Percentiles rank a stretch among this genome's conserved stretches.
Conservation (phyloP, 192 early-diverging fungal species). For the Globomyces pollinis-pini region DNA sequence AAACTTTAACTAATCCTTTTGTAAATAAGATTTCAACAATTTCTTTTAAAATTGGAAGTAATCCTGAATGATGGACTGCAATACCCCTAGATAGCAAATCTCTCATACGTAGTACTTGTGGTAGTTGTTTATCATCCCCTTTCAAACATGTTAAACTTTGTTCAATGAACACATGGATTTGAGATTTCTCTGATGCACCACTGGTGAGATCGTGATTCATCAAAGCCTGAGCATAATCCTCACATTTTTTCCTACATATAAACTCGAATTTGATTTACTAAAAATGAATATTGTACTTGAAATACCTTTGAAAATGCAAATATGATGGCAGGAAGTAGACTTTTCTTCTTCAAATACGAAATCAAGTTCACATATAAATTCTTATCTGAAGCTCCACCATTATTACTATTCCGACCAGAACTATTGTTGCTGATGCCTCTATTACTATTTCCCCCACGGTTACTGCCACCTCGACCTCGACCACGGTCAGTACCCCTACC, state of each 20-base stretch:
- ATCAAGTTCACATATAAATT: constrained; percentile 80
- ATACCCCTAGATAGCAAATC: constrained; percentile 85
- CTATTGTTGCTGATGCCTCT: not conserved
- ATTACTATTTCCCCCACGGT: not conserved
- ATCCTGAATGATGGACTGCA: constrained; percentile 93
- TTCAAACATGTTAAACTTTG: constrained; percentile 71
- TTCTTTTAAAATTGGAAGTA: constrained; percentile 97
- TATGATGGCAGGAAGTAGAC: constrained; percentile 78
- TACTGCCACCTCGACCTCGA: not conserved
- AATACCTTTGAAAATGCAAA: constrained; percentile 99
- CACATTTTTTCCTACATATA: constrained; percentile 85
- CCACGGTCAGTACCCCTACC: constrained; percentile 12
- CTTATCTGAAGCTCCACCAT: constrained; percentile 41
- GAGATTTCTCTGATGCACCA: constrained; percentile 67
- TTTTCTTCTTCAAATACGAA: constrained; percentile 58
- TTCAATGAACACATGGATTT: constrained; percentile 84
- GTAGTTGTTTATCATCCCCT: constrained; percentile 67
- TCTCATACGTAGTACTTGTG: constrained; percentile 79
- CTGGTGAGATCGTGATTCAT: constrained; percentile 74
- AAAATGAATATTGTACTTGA: too few species aligned
- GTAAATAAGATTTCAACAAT: constrained; percentile 95
- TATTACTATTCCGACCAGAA: constrained; percentile 14
- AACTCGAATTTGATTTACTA: too few species aligned
- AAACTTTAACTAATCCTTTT: constrained; percentile 75
- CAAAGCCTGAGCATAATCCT: constrained; percentile 76